Percentiles rank a stretch among this genome's conserved stretches.
Evolutionary conservation across 2,329 filamentous ascomycete genomes (phyloP).

Genomic region (Ilyonectria mors-panacis): DNA sequence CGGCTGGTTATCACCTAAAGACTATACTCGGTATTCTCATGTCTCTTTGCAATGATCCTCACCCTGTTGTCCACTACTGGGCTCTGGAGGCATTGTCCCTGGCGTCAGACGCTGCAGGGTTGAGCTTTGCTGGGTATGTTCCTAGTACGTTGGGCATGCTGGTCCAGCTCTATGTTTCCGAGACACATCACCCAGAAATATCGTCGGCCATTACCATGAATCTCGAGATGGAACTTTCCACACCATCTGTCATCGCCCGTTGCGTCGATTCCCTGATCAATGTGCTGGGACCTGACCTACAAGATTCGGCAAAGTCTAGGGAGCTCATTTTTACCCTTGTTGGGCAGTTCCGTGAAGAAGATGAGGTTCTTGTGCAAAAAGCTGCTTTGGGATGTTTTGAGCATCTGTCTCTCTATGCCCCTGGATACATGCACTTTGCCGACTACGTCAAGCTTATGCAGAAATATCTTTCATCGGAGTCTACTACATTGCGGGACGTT

Average conservation of each 20-base stretch:
- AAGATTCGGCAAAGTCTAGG: constrained; percentile 91
- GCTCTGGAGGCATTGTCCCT: constrained; percentile 89
- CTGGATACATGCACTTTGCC: constrained; percentile 86
- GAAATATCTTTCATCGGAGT: constrained; percentile 79
- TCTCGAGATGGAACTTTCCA: constrained; percentile 87
- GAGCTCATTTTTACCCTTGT: constrained; percentile 93
- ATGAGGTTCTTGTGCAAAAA: constrained; percentile 78
- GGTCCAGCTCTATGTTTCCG: constrained; percentile 90
- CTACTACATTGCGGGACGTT: constrained; percentile 79
- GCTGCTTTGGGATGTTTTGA: constrained; percentile 89
- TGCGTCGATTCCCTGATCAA: constrained; percentile 97
- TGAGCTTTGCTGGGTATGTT: constrained; percentile 93
- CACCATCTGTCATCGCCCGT: constrained; percentile 85
- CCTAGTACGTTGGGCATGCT: constrained; percentile 93
- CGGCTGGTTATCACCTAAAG: constrained; percentile 94
- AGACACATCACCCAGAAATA: constrained; percentile 91
- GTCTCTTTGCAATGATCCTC: constrained; percentile 95
- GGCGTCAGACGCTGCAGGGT: constrained; percentile 90
- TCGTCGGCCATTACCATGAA: constrained; percentile 88
- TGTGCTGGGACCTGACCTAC: constrained; percentile 93
- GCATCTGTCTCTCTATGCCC: constrained; percentile 92
- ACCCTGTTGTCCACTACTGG: constrained; percentile 97
- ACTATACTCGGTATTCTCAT: constrained; percentile 98
- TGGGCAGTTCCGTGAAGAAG: constrained; percentile 83
- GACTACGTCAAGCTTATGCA: constrained; percentile 90